Evolutionary conservation across 2,329 filamentous ascomycete genomes (phyloP), one percentile per base, ranked within the genome.

Genomic region (Cytospora piceae): DNA sequence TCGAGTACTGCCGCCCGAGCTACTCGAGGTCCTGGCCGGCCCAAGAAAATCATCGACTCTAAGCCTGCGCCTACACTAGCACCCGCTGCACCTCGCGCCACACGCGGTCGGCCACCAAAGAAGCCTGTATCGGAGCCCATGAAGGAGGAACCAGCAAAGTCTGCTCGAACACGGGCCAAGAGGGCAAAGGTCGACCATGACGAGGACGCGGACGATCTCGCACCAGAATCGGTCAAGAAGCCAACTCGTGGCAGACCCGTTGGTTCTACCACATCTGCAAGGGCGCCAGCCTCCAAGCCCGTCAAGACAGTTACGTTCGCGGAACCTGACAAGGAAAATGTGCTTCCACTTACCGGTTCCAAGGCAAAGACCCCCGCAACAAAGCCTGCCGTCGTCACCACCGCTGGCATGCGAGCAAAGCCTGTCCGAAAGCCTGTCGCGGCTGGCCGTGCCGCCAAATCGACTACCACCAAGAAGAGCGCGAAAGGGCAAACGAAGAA

Each of bases 291-390:
- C 67, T 63, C 77, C 68, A 84, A 80, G 74, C 74, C 83, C 22
- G 74, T 79, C 39, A 88, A 85, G 78, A 82, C 80, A 3, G 87
- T 89, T 71, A 87, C 84, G 65, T 89, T 89, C 73, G 81, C 88
- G 72, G 85, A 86, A 70, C 84, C 85, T 3, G 86, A 88, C 73
- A 89, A 90, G 76, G 87, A 90, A 73, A 89, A 89, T 69, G 75
- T 86, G 46, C 73, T 79, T 24, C 85, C 84, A 17, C 24, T 57
- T 42, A 58, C 69, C 17, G 70, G 74, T 3, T 62, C 74, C 4
- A 65, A 69, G 27, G 78, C 76, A 64, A 68, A 72, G 32, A 81
- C 81, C 72, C 69, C 71, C 8, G 75, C 77, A 66, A 68, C 69
- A 14, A 79, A 79, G 68, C 68, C 72, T 12, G 61, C 73, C 32